phyloP scores from a whole-genome alignment of 441 rosid genomes.

The Euphorbia schlechtendalii region DNA sequence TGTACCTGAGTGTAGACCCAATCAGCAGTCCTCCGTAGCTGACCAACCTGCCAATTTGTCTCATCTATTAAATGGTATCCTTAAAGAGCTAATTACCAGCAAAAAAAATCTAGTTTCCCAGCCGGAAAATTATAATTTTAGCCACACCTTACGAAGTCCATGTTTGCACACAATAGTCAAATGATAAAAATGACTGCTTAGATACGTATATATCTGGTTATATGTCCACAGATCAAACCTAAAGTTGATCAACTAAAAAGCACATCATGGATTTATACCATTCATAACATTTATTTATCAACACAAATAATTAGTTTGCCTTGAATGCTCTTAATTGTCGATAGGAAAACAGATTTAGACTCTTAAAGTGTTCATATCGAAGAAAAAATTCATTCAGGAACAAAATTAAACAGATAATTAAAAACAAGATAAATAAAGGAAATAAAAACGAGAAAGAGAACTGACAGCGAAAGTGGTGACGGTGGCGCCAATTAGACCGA shows the following conservation, averaged over 20 bases:
- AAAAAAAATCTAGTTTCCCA: slow-evolving; percentile 7
- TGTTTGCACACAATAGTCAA: not conserved
- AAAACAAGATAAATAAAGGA: not conserved
- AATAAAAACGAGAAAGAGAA: not conserved
- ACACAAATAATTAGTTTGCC: not conserved
- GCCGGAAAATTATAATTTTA: not conserved
- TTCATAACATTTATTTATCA: no score
- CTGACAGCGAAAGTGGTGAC: slow-evolving; percentile 74
- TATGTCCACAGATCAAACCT: not conserved
- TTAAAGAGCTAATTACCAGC: not conserved
- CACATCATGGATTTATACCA: not conserved
- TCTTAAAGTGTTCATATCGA: not conserved
- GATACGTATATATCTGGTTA: no score
- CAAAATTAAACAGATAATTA: not conserved
- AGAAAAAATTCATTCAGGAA: not conserved
- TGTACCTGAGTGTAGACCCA: slow-evolving; percentile 69
- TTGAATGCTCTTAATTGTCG: not conserved
- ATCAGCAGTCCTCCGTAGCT: slow-evolving; percentile 70
- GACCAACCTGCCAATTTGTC: slow-evolving; percentile 60
- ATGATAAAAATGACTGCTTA: no score
- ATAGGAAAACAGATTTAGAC: not conserved
- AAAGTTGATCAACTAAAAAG: no score
- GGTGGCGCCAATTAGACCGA: slow-evolving; percentile 76
- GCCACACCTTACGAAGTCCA: not conserved
- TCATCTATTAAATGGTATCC: slow-evolving; percentile 26